Conservation (phyloP, 106 monocot genomes). For the Triglochin maritima region DNA sequence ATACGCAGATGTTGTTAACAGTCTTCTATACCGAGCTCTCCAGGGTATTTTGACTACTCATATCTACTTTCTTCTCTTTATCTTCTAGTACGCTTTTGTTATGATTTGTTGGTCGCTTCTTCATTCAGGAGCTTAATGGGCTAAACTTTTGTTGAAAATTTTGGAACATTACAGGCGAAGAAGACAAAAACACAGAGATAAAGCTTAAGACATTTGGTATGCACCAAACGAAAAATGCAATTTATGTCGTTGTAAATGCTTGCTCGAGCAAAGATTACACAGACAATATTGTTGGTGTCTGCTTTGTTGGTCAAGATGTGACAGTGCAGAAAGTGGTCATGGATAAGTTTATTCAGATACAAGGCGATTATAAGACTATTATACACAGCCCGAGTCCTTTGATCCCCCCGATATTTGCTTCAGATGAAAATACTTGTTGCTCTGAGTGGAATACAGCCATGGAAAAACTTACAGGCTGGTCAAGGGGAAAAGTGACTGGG, state of each 20-base stretch:
- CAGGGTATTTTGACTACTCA: slow-evolving; percentile 26
- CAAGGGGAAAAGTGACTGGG: slow-evolving; percentile 55
- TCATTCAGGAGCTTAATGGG: no score
- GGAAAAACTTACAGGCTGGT: slow-evolving; percentile 85
- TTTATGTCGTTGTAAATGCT: slow-evolving; percentile 86
- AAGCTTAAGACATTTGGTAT: slow-evolving; percentile 76
- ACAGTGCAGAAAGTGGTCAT: slow-evolving; percentile 85
- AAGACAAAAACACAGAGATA: slow-evolving; percentile 91
- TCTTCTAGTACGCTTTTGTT: no score
- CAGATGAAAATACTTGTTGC: slow-evolving; percentile 78
- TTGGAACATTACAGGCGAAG: slow-evolving; percentile 46
- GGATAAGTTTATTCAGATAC: slow-evolving; percentile 93
- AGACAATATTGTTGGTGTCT: slow-evolving; percentile 74
- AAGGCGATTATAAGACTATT: slow-evolving; percentile 92
- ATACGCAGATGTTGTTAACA: slow-evolving; percentile 44
- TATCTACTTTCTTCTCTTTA: no score
- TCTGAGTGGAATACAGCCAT: slow-evolving; percentile 97
- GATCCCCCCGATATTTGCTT: slow-evolving; percentile 93
- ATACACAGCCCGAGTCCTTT: slow-evolving; percentile 79
- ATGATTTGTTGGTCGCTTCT: no score
- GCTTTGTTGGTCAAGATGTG: slow-evolving; percentile 90
- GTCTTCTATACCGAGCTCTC: slow-evolving; percentile 56
- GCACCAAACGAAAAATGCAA: slow-evolving; percentile 37
- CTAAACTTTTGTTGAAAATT: no score
- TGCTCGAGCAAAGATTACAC: slow-evolving; percentile 86